These are phyloP conservation scores for Didymella arachidicola DNA, from an alignment of 2,329 filamentous ascomycete genomes.

Conservation along the genomic window DNA sequence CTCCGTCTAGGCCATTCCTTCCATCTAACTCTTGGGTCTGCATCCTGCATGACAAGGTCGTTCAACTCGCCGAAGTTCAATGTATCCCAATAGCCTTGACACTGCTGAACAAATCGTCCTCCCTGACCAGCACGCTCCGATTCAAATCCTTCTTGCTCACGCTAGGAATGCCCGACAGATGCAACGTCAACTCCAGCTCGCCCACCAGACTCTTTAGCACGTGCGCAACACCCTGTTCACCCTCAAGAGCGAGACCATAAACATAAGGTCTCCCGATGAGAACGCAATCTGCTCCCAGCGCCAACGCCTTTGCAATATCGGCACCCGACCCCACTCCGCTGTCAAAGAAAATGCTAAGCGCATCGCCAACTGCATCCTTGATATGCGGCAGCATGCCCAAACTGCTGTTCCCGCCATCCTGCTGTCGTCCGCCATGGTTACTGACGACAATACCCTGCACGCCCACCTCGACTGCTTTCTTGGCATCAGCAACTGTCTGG, in stretches of 20 bases:
- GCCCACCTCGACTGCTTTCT: slow-evolving; percentile 54
- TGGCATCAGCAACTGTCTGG: slow-evolving; percentile 60
- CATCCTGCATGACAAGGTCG: not conserved
- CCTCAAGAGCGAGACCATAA: slow-evolving; percentile 65
- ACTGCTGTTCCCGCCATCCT: slow-evolving; percentile 60
- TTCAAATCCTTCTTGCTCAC: slow-evolving; percentile 31
- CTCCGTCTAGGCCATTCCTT: too few species aligned
- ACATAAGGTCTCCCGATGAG: slow-evolving; percentile 66
- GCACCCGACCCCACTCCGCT: slow-evolving; percentile 59
- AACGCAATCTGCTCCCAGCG: slow-evolving; percentile 64
- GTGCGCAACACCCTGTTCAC: slow-evolving; percentile 61
- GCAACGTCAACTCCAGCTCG: slow-evolving; percentile 37
- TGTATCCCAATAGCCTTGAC: slow-evolving; percentile 28
- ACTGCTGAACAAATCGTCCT: slow-evolving; percentile 32
- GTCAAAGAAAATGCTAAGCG: slow-evolving; percentile 57
- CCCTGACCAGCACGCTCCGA: slow-evolving; percentile 30
- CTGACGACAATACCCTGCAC: slow-evolving; percentile 61
- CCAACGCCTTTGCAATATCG: slow-evolving; percentile 61
- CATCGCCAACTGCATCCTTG: slow-evolving; percentile 55
- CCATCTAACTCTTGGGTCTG: not conserved
- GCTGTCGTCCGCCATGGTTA: slow-evolving; percentile 63
- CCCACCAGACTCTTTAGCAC: slow-evolving; percentile 34
- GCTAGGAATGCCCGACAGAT: slow-evolving; percentile 34
- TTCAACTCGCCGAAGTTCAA: not conserved
- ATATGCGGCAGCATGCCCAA: slow-evolving; percentile 66